Conservation (phyloP, 2,329 filamentous ascomycete species). For the Tolypocladium guangdongense region DNA sequence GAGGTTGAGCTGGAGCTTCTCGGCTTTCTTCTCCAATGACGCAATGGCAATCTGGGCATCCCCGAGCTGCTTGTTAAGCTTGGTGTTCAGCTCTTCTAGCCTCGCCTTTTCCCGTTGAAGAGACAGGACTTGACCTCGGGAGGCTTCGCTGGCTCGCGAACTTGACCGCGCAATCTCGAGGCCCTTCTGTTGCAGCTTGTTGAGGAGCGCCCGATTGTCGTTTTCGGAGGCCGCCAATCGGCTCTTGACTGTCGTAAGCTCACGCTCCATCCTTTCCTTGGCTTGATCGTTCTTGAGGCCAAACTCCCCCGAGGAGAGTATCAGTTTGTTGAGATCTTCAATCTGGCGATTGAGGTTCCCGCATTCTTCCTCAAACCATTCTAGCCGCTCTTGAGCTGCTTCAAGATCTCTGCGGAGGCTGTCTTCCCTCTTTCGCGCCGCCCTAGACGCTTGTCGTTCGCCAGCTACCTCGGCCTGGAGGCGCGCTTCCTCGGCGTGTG, state of each 20-base stretch:
- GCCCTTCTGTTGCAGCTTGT: conserved; percentile 95
- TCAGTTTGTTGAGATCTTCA: conserved; percentile 75
- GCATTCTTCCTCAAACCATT: conserved; percentile 72
- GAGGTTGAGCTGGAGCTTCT: conserved; percentile 77
- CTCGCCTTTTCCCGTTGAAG: conserved; percentile 76
- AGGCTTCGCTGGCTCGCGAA: conserved; percentile 74
- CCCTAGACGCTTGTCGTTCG: conserved; percentile 65
- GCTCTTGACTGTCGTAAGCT: conserved; percentile 83
- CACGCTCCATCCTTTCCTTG: conserved; percentile 85
- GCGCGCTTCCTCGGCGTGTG: conserved; percentile 75
- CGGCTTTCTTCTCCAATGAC: conserved; percentile 84
- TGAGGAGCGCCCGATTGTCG: conserved; percentile 87
- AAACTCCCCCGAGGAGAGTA: conserved; percentile 81
- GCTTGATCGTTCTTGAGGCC: conserved; percentile 84
- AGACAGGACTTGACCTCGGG: conserved; percentile 62
- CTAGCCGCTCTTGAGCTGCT: conserved; percentile 62
- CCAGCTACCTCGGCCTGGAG: conserved; percentile 70
- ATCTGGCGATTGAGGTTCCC: conserved; percentile 67
- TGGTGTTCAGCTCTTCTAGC: conserved; percentile 71
- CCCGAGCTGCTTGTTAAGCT: conserved; percentile 72
- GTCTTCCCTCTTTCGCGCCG: conserved; percentile 70
- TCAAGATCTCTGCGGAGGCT: conserved; percentile 72
- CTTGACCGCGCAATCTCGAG: conserved; percentile 87
- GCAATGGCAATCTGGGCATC: conserved; percentile 76
- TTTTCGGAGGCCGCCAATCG: conserved; percentile 87